A percentile compares a stretch with the other conserved stretches of the same genome.
Evolutionary conservation across 225 moss, liverwort and hornwort genomes (phyloP).

Genomic region (Pseudoscleropodium purum): DNA sequence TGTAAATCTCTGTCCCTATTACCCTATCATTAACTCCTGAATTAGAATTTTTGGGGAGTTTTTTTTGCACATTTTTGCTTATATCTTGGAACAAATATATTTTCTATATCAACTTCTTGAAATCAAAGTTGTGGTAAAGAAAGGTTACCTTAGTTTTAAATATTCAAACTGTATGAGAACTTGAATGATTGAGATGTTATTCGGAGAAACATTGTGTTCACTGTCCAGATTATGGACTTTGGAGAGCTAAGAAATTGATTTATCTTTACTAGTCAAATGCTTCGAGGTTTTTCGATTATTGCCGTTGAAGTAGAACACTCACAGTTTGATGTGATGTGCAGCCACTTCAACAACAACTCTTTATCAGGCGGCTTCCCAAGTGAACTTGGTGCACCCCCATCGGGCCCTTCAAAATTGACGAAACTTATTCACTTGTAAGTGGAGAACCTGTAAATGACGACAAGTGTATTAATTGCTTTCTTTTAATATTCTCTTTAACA

Average conservation of each 20-base stretch:
- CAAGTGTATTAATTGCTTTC: too few relatives aligned
- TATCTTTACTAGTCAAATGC: not conserved
- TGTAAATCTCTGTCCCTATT: conserved; percentile 4
- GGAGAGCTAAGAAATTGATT: not conserved
- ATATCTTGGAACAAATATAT: too few relatives aligned
- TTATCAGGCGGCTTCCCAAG: conserved; percentile 18
- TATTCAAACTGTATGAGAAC: not conserved
- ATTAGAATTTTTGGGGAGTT: not conserved
- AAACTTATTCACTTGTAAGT: conserved; percentile 39
- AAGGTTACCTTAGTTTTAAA: not conserved
- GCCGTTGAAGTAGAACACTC: not conserved
- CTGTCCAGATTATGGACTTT: not conserved
- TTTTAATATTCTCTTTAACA: too few relatives aligned
- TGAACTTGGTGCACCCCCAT: conserved; percentile 26
- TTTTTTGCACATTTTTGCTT: not conserved
- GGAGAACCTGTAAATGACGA: not conserved
- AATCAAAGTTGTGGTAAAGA: not conserved
- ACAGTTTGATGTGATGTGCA: not conserved
- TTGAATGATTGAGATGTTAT: not conserved
- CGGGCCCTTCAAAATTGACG: not conserved
- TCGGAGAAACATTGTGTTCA: not conserved
- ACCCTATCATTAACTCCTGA: too few relatives aligned
- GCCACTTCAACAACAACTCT: conserved; percentile 50
- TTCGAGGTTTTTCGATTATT: not conserved
- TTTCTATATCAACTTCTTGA: not conserved